Percentiles rank a stretch among this genome's conserved stretches.
Evolutionary conservation across 441 rosid genomes (phyloP).

Genomic region (Omphalea diandra): DNA sequence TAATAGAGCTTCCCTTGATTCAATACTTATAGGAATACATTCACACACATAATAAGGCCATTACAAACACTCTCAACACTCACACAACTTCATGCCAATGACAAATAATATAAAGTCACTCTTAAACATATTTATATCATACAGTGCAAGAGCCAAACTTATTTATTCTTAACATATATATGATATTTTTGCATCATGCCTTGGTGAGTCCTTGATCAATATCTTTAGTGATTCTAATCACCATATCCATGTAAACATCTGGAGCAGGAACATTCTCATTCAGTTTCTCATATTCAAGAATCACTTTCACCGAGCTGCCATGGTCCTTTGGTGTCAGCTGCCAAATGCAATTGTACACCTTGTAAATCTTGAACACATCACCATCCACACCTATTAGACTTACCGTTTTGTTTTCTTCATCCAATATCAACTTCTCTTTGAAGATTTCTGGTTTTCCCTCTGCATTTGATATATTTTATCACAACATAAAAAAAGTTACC

Average conservation of each 20-base stretch:
- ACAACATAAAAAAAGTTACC: not conserved
- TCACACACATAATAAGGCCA: too few species aligned
- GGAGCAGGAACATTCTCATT: conserved; percentile 18
- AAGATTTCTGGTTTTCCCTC: conserved; percentile 29
- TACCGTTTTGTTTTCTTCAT: conserved; percentile 27
- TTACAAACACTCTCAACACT: not conserved
- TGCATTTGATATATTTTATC: not conserved
- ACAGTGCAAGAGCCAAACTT: not conserved
- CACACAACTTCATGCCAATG: too few species aligned
- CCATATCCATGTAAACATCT: conserved; percentile 22
- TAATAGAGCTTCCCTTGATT: too few species aligned
- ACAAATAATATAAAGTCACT: not conserved
- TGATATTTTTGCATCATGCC: not conserved
- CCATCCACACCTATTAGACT: conserved; percentile 30
- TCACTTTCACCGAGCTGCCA: conserved; percentile 15
- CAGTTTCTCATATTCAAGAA: conserved; percentile 32
- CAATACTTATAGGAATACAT: too few species aligned
- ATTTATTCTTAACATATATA: not conserved
- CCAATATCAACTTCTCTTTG: conserved; percentile 26
- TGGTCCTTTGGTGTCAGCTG: conserved; percentile 18
- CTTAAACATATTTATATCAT: not conserved
- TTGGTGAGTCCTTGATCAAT: conserved; percentile 11
- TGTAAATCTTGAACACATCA: conserved; percentile 28
- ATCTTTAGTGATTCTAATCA: conserved; percentile 17
- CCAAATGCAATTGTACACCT: conserved; percentile 21